Evolutionary conservation across 495 filamentous ascomycete genomes (phyloP), one percentile per base, ranked within the genome.

Genomic region (Aspergillus kassunensis): DNA sequence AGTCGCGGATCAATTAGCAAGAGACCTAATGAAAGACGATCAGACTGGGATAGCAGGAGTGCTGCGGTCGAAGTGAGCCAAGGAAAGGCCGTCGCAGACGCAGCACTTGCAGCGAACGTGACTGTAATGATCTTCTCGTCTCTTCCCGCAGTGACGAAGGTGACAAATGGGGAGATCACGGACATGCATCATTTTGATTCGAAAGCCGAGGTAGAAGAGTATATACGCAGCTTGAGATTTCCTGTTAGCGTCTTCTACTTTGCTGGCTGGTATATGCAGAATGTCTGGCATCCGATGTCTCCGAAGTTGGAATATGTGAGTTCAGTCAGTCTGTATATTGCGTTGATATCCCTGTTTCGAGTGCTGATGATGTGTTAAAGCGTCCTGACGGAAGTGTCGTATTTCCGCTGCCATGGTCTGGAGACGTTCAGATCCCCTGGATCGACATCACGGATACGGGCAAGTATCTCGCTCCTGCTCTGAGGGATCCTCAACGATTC

Each of bases 181-280:
- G 58, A 80, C 47, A 75, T 87, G 23, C 62, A 71, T 23, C 82
- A 86, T 61, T 88, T 85, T 56, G 83, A 87, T 62, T 56, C 59
- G 51, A 88, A 87, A 62, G 80, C 81, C 18, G 52, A 70, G 1
- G 71, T 87, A 8, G 83, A 80, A 40, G 64, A 78, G 15, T 85
- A 87, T 61, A 76, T 84, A 46, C 59, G 78, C 68, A 7, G 40
- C n/a, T 12, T 19, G 1, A 74, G 69, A 12, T 57, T 87, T 4
- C 74, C 76, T 0, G 9, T 27, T 4, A 70, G 76, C 47, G 80
- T 78, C 1, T 86, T 80, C 57, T 74, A 85, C 54, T 56, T 80
- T 16, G 72, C 81, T 2, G 84, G 79, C 3, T 77, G 75, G 54
- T 86, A 76, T 68, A 85, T 84, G 83, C 64, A 67, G 47, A 83